Percentiles rank a stretch among this genome's conserved stretches.
Conservation (phyloP, 2,329 filamentous ascomycete genomes). For the Diaporthe amygdali region DNA sequence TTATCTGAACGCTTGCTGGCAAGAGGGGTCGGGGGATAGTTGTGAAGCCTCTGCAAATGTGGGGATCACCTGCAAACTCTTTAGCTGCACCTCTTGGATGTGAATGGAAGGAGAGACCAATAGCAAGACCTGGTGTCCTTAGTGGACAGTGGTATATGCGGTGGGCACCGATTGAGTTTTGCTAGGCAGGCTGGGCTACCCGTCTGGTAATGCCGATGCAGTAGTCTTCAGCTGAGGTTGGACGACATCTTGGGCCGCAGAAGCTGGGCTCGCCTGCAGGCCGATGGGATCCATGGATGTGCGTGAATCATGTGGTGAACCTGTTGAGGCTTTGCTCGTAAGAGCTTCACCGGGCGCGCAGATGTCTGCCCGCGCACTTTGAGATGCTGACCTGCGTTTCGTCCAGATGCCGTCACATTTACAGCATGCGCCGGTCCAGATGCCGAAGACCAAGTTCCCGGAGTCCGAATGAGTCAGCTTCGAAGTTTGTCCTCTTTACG, state of each 20-base stretch:
- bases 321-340: background rate
- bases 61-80: background rate
- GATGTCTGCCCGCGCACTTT: background rate
- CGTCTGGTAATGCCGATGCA: background rate
- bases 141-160: background rate
- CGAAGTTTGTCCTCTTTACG: background rate
- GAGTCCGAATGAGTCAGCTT: background rate
- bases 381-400: background rate
- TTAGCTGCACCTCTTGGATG: background rate
- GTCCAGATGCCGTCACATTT: slow-evolving; percentile 1
- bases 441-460: background rate
- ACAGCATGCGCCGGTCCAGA: background rate
- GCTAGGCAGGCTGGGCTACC: background rate
- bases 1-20: background rate
- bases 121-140: background rate
- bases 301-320: background rate
- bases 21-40: background rate
- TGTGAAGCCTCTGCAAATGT: background rate
- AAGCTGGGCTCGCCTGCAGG: background rate
- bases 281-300: background rate
- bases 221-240: background rate
- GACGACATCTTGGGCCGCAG: background rate
- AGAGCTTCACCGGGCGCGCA: background rate
- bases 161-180: background rate
- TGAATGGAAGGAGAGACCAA: background rate